phyloP scores from a whole-genome alignment of 2,329 filamentous ascomycete species.

The Plectosphaerella cucumerina region DNA sequence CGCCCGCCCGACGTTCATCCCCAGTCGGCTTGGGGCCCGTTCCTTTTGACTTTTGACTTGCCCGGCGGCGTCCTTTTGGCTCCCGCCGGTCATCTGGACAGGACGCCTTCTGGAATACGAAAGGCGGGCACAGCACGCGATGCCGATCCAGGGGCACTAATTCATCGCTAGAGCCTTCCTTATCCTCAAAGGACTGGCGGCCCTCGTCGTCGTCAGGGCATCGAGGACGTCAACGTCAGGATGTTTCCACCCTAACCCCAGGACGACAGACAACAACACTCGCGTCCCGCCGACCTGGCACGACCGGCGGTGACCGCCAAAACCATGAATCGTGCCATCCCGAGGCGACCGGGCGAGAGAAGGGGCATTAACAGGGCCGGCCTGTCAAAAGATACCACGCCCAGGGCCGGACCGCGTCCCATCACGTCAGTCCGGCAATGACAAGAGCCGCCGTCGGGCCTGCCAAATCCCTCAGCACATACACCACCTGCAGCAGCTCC shows the following conservation, averaged over 20 bases:
- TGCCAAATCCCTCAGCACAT: constrained; percentile 1
- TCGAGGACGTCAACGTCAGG: neutral
- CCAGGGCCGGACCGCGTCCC: neutral
- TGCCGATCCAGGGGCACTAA: neutral
- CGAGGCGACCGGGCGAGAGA: constrained; percentile 1
- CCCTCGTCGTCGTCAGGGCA: neutral
- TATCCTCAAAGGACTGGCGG: neutral
- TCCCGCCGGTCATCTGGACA: neutral
- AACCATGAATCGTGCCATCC: neutral
- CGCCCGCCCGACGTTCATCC: neutral
- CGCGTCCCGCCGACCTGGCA: neutral
- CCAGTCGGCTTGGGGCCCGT: neutral
- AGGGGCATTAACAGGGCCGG: neutral
- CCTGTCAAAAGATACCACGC: neutral
- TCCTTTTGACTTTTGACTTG: neutral
- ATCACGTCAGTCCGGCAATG: constrained; percentile 1
- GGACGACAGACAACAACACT: neutral
- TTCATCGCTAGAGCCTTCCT: neutral
- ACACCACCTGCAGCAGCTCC: neutral
- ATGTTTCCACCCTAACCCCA: neutral
- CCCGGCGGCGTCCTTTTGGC: neutral
- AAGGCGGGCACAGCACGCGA: neutral
- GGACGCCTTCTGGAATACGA: neutral
- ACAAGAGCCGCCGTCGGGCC: neutral
- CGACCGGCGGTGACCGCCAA: too few species aligned